Evolutionary conservation across 1,284 basidiomycete species (phyloP).

Genomic region (Sanguinoderma infundibulare): DNA sequence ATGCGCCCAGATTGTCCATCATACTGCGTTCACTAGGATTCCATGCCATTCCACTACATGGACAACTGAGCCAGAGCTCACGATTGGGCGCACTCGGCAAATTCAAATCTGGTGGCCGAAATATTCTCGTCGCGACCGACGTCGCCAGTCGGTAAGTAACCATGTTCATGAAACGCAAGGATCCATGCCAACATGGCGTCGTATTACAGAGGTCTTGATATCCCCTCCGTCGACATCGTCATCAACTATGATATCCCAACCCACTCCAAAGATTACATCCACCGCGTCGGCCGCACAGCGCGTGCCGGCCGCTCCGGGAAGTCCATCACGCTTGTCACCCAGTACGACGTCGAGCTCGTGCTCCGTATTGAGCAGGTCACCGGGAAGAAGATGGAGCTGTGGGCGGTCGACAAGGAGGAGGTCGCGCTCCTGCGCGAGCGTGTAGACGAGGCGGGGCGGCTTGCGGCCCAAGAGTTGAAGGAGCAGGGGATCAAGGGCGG

Average conservation of each 20-base stretch:
- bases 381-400: slow-evolving; percentile 92
- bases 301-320: slow-evolving; percentile 96
- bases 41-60: slow-evolving; percentile 95
- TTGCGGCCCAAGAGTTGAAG: slow-evolving; percentile 83
- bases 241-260: slow-evolving; percentile 99
- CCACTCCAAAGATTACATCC: slow-evolving; percentile 99
- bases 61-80: slow-evolving; percentile 93
- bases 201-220: slow-evolving; percentile 83
- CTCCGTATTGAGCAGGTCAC: slow-evolving; percentile 94
- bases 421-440: slow-evolving; percentile 88
- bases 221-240: slow-evolving; percentile 95
- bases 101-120: slow-evolving; percentile 95
- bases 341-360: slow-evolving; percentile 97
- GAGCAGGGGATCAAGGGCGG: slow-evolving; percentile 59
- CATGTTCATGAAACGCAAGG: background rate
- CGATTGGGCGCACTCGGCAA: slow-evolving; percentile 94
- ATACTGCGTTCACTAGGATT: slow-evolving; percentile 93
- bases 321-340: slow-evolving; percentile 94
- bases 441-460: slow-evolving; percentile 87
- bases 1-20: slow-evolving; percentile 72
- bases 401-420: slow-evolving; percentile 91
- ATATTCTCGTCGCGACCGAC: slow-evolving; percentile 94
- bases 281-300: slow-evolving; percentile 96
- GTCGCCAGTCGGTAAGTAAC: slow-evolving; percentile 84
- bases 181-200: slow-evolving; percentile 6